Percentiles rank a stretch among this genome's conserved stretches.
Evolutionary conservation across 805 yeast species (phyloP).

Genomic region (Zygosaccharomyces bisporus): DNA sequence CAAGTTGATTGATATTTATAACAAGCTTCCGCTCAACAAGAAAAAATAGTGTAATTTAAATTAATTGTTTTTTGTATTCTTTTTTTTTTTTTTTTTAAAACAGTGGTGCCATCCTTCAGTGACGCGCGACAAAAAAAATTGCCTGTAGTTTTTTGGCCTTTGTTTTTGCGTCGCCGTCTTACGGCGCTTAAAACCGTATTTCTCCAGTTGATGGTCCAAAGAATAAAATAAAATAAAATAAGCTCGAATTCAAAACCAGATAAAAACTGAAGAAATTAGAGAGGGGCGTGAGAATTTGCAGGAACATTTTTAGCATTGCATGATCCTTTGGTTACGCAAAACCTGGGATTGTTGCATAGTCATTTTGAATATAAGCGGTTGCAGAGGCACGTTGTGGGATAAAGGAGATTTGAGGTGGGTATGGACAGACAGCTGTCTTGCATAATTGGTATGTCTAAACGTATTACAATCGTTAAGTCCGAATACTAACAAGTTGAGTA

Average conservation of each 20-base stretch:
- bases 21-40: conserved; percentile 4
- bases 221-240: conserved; percentile 1
- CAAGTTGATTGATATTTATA: conserved; percentile 17
- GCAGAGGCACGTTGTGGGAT: background rate
- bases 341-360: background rate
- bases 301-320: background rate
- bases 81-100: background rate
- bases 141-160: background rate
- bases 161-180: conserved; percentile 6
- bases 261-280: background rate
- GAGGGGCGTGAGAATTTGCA: too few relatives aligned
- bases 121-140: conserved; percentile 3
- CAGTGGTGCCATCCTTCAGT: conserved; percentile 3
- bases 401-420: conserved; percentile 3
- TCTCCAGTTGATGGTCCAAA: background rate
- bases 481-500: conserved; percentile 11
- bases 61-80: background rate
- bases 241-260: background rate
- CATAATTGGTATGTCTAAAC: conserved; percentile 19
- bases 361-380: background rate
- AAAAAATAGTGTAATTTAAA: background rate
- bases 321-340: background rate
- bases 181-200: background rate
- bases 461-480: background rate
- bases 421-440: conserved; percentile 16